Conservation (phyloP, 305 asterid genomes). For the Fraxinus sp. region DNA sequence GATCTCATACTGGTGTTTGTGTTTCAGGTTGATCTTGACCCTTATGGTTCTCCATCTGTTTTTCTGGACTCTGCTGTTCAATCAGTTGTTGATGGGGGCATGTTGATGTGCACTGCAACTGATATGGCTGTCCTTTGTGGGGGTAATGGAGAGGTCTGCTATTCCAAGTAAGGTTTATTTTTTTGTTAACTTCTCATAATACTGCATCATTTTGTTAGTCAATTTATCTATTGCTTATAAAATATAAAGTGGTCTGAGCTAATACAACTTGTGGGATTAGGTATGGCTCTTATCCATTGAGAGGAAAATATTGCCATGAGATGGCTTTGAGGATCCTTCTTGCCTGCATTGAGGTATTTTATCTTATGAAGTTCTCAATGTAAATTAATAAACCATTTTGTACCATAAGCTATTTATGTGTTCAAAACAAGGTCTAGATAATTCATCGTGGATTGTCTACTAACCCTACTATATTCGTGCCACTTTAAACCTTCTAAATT, state of each 20-base stretch:
- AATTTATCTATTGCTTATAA: not conserved
- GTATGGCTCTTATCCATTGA: conserved; percentile 91
- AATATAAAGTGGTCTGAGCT: conserved; percentile 19
- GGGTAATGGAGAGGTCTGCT: conserved; percentile 93
- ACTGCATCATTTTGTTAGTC: not conserved
- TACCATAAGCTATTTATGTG: not conserved
- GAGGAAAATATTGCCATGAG: conserved; percentile 96
- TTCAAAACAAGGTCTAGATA: not conserved
- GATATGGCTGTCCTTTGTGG: conserved; percentile 99
- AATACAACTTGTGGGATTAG: conserved; percentile 40
- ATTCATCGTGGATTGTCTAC: not conserved
- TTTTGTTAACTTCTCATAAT: conserved; percentile 7
- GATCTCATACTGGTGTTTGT: not conserved
- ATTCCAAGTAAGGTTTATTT: conserved; percentile 75
- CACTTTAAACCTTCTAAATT: not conserved
- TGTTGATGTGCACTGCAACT: conserved; percentile 96
- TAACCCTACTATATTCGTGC: not conserved
- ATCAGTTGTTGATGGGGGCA: conserved; percentile 89
- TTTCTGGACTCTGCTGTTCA: conserved; percentile 97
- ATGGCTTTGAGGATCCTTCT: conserved; percentile 96
- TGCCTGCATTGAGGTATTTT: conserved; percentile 82
- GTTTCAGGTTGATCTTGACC: conserved; percentile 93
- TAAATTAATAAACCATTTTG: not conserved
- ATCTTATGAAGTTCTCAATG: conserved; percentile 1
- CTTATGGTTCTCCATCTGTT: conserved; percentile 94